Evolutionary conservation across 345 rosid species (phyloP).

Genomic region (Raphanus sativus): DNA sequence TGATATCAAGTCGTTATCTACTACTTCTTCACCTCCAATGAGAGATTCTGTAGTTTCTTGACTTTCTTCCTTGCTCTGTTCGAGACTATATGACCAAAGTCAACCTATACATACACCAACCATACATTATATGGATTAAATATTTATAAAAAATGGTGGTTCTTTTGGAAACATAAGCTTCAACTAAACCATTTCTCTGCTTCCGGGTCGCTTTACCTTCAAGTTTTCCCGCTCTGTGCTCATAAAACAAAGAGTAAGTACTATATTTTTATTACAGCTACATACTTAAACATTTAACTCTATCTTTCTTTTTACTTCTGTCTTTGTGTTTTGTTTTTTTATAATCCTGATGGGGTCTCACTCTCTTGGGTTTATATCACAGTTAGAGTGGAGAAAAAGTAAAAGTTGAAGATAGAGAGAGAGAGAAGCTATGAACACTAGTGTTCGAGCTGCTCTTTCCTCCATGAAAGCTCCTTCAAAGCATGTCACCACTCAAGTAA

Average conservation of each 20-base stretch:
- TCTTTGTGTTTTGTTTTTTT: slow-evolving; percentile 15
- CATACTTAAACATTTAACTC: neutral
- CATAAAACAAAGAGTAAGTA: slow-evolving; percentile 7
- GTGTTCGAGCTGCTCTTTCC: slow-evolving; percentile 66
- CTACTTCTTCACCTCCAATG: slow-evolving; percentile 37
- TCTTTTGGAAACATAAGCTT: slow-evolving; percentile 33
- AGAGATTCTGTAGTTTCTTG: slow-evolving; percentile 38
- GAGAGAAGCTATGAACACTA: slow-evolving; percentile 59
- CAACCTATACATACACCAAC: neutral
- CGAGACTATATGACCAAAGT: slow-evolving; percentile 35
- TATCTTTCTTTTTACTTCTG: slow-evolving; percentile 35
- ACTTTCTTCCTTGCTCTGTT: slow-evolving; percentile 40
- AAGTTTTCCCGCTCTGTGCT: slow-evolving; percentile 65
- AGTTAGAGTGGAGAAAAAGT: slow-evolving; percentile 34
- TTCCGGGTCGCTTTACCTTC: slow-evolving; percentile 51
- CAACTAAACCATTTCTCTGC: slow-evolving; percentile 19
- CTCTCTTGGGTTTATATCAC: slow-evolving; percentile 24
- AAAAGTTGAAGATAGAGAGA: slow-evolving; percentile 18
- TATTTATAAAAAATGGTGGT: slow-evolving; percentile 2
- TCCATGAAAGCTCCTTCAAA: slow-evolving; percentile 68
- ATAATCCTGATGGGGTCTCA: slow-evolving; percentile 23
- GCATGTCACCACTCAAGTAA: slow-evolving; percentile 51
- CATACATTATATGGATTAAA: slow-evolving; percentile 7
- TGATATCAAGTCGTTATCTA: slow-evolving; percentile 14
- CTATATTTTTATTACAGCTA: neutral